A percentile compares a stretch with the other conserved stretches of the same genome.
Evolutionary conservation across 1,284 basidiomycete species (phyloP).

Genomic region (Puccinia hordei): DNA sequence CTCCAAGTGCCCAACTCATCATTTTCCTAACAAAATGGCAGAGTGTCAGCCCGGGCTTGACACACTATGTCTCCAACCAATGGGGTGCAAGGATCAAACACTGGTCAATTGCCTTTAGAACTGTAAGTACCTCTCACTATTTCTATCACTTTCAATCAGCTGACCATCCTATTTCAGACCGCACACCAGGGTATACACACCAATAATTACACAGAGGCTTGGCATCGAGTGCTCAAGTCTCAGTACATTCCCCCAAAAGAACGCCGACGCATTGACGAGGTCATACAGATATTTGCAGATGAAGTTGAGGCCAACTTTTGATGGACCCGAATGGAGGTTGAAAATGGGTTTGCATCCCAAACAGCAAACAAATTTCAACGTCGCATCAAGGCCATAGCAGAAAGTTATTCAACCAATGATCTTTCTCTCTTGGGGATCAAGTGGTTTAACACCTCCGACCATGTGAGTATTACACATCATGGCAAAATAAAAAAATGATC

Average conservation of each 20-base stretch:
- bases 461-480: background rate
- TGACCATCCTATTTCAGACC: background rate
- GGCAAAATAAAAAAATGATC: too few relatives aligned
- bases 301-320: background rate
- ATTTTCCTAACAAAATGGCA: background rate
- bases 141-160: background rate
- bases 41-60: background rate
- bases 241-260: background rate
- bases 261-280: background rate
- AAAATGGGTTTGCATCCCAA: background rate
- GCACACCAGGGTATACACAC: background rate
- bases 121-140: background rate
- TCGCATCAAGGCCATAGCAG: background rate
- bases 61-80: too few relatives aligned
- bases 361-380: background rate
- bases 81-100: background rate
- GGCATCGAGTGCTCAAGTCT: background rate
- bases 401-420: background rate
- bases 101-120: background rate
- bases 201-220: background rate
- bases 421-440: background rate
- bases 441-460: background rate
- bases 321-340: background rate
- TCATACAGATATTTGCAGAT: background rate
- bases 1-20: background rate